Conservation (phyloP, 352 stramenopile species). For the Globisporangium ultimum region DNA sequence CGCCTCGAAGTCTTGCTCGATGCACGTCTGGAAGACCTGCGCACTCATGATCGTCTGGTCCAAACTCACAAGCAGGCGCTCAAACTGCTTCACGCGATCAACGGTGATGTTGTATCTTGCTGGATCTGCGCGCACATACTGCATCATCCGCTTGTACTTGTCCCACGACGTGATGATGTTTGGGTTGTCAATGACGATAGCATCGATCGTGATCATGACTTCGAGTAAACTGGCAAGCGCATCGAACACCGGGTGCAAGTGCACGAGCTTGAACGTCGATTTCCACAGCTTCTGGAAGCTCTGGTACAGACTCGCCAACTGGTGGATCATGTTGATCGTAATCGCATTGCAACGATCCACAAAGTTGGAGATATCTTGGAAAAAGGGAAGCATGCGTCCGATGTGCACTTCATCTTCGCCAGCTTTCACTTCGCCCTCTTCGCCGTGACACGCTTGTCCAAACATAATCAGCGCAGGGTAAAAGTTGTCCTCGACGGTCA, state of each 20-base stretch:
- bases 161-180: constrained; percentile 85
- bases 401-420: constrained; percentile 84
- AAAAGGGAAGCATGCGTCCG: constrained; percentile 85
- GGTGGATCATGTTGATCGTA: constrained; percentile 89
- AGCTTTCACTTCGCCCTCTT: constrained; percentile 64
- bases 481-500: constrained; percentile 88
- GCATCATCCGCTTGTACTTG: constrained; percentile 91
- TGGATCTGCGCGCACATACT: constrained; percentile 83
- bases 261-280: constrained; percentile 85
- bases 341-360: constrained; percentile 87
- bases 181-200: constrained; percentile 87
- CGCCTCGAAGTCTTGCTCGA: constrained; percentile 88
- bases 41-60: constrained; percentile 89
- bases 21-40: constrained; percentile 84
- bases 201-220: constrained; percentile 88
- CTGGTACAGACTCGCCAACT: constrained; percentile 85
- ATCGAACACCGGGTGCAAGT: constrained; percentile 80
- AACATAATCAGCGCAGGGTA: constrained; percentile 90
- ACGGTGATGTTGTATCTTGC: constrained; percentile 79
- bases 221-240: constrained; percentile 74
- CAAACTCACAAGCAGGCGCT: constrained; percentile 80
- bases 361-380: constrained; percentile 90
- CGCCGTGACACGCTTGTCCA: constrained; percentile 65
- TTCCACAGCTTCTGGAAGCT: constrained; percentile 88
- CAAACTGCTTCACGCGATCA: constrained; percentile 83